Base-by-base conservation (phyloP, 2,329 filamentous ascomycete genomes). In the Exserohilum turcica region DNA sequence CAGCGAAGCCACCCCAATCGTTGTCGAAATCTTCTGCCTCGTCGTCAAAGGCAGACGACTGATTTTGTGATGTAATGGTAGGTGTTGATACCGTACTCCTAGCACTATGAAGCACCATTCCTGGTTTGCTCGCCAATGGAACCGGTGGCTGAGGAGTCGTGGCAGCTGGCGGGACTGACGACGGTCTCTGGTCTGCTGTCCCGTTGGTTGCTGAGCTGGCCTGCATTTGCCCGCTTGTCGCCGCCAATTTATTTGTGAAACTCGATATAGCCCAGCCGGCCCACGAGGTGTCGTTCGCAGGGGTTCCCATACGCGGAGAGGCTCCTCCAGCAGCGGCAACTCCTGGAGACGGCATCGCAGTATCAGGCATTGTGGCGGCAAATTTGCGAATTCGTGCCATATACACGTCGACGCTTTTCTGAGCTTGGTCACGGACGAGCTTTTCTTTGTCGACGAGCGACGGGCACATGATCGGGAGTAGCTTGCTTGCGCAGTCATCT, bases 241-340 rank as follows among this genome's bases (percentile, higher is more conserved):
- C 78, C 1, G 91, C 87, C 10, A 97, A 74, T 67, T 96, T 97
- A 76, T 97, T 97, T 2, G 94, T 97, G 71, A 99, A 99, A 1
- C 92, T 97, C 0, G 94, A 97, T 48, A 99, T 97, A 1, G 94
- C 94, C 94, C 94, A 99, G 10, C 94, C 94, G 1, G 94, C 86
- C 94, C 94, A 97, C 2, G 86, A 86, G 48, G 60, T 73, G 35
- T 87, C 82, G 33, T 82, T 84, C 55, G 91, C 89, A 1, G 91
- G 87, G 1, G 90, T 94, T 57, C 88, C 87, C 81, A 96, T 94
- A 29, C 91, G 85, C 1, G 90, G 88, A 0, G 84, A 82, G 35
- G 77, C 73, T 61, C 57, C 56, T 57, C 59, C 54, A 76, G 78
- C 78, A 19, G 80, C 75, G 10, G 81, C 74, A 3, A 82, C 76